phyloP scores from a whole-genome alignment of 768 basidiomycete species.

The Porphyrellus cyaneotinctus region DNA sequence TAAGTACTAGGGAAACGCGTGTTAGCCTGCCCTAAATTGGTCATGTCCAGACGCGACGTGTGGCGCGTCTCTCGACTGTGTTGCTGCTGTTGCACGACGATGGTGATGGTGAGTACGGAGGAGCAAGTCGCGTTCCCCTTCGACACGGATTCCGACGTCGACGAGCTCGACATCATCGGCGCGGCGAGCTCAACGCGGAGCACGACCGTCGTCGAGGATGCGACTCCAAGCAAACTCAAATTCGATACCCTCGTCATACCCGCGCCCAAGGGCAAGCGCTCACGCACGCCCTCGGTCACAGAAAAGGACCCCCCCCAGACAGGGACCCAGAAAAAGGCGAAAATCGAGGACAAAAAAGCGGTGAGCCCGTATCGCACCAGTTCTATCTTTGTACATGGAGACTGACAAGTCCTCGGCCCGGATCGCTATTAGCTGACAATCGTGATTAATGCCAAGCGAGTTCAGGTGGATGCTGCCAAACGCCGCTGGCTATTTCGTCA shows the following conservation, averaged over 20 bases:
- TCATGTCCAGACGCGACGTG: too few species aligned
- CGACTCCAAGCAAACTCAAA: constrained; percentile 11
- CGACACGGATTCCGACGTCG: constrained; percentile 14
- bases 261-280: constrained; percentile 16
- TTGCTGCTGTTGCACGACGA: background rate
- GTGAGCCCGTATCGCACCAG: constrained; percentile 23
- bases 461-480: constrained; percentile 38
- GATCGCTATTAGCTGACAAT: constrained; percentile 37
- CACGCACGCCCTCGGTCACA: constrained; percentile 7
- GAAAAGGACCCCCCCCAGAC: background rate
- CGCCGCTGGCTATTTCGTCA: constrained; percentile 47
- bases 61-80: background rate
- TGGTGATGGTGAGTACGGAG: background rate
- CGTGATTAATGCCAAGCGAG: constrained; percentile 35
- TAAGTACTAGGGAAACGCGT: constrained; percentile 19
- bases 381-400: background rate
- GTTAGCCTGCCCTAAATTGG: constrained; percentile 24
- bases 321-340: constrained; percentile 28
- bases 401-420: background rate
- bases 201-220: constrained; percentile 28
- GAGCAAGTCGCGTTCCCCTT: constrained; percentile 11
- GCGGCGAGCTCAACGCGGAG: constrained; percentile 24
- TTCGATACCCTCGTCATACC: constrained; percentile 13
- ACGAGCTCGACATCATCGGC: constrained; percentile 30
- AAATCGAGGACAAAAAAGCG: constrained; percentile 37